These are phyloP conservation scores for Metarhizium sp. DNA, from an alignment of 2,329 filamentous ascomycete species.

Conservation along the genomic window DNA sequence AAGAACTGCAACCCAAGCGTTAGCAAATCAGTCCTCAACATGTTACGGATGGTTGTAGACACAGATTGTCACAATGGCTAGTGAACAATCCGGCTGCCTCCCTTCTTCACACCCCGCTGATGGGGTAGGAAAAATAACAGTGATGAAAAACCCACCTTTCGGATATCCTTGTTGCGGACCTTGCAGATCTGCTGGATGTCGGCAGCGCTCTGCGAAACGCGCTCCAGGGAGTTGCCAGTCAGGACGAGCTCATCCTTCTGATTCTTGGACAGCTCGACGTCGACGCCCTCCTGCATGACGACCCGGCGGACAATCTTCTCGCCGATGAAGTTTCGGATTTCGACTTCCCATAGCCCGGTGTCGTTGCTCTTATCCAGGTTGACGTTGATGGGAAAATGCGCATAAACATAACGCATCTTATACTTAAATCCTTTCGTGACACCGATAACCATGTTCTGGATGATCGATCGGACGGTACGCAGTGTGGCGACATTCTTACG, in stretches of 20 bases:
- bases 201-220: conserved; percentile 94
- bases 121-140: too few relatives aligned
- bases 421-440: conserved; percentile 99
- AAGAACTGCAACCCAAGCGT: conserved; percentile 60
- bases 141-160: conserved; percentile 57
- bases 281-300: conserved; percentile 80
- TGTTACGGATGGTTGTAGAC: not conserved
- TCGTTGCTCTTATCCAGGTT: conserved; percentile 95
- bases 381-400: conserved; percentile 99
- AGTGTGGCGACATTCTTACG: conserved; percentile 98
- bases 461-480: conserved; percentile 93
- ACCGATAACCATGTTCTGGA: conserved; percentile 97
- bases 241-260: conserved; percentile 98
- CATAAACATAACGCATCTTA: conserved; percentile 99
- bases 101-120: too few relatives aligned
- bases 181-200: conserved; percentile 99
- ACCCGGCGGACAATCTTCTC: conserved; percentile 98
- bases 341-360: conserved; percentile 79
- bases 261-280: conserved; percentile 80
- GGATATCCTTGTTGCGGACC: conserved; percentile 99
- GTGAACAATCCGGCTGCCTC: too few relatives aligned
- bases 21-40: conserved; percentile 9
- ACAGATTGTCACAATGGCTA: not conserved
- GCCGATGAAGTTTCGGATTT: conserved; percentile 99
- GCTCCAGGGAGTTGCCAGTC: conserved; percentile 89